Base-by-base conservation (phyloP, 108 stramenopile species). In the Cylindrotheca closterium region DNA sequence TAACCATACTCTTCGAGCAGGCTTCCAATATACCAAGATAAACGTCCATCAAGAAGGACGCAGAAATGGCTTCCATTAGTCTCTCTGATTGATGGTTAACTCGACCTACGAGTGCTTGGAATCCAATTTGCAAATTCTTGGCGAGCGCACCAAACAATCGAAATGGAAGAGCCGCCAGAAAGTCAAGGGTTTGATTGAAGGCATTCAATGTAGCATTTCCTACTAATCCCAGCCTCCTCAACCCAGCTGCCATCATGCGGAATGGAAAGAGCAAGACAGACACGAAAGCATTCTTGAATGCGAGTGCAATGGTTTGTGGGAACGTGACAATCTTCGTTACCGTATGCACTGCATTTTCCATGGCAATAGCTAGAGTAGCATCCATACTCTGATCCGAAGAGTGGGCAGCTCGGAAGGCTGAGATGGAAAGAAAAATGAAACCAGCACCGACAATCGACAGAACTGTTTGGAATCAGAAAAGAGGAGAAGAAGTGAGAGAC, bases 231-330 rank as follows among this genome's bases (percentile, higher is more conserved):
- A 64, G 23, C 21, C 60, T 24, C 3, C 32, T 7, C 26, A 62
- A 47, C 8, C 37, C 34, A 17, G 34, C 58, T 3, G 58, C 47
- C 0, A 73, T 4, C 12, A 68, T 22, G 21, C 69, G 68, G 23
- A 77, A 58, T 33, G 75, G 75, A 45, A 70, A 45, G 47, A 77
- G 23, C 15, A 66, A 24, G 18, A 77, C 37, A 42, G 45, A 50
- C 48, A 54, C 53, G 2, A 65, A 24, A 19, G 69, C 58, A 30
- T 69, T 60, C 59, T 65, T 65, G 47, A 55, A 70, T 2, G 69
- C 69, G 4, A 66, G 55, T 19, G 70, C 23, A 2, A 56, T 48
- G 55, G 63, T 32, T 47, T 47, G 56, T 1, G 75, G 75, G 21
- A 77, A 42, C 15, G 37, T 49, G 12, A 64, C 21, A n/a, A 77